Percentiles rank a stretch among this genome's conserved stretches.
phyloP scores from a whole-genome alignment of 1,284 basidiomycete species.

The Erythrobasidium hasegawianum region DNA sequence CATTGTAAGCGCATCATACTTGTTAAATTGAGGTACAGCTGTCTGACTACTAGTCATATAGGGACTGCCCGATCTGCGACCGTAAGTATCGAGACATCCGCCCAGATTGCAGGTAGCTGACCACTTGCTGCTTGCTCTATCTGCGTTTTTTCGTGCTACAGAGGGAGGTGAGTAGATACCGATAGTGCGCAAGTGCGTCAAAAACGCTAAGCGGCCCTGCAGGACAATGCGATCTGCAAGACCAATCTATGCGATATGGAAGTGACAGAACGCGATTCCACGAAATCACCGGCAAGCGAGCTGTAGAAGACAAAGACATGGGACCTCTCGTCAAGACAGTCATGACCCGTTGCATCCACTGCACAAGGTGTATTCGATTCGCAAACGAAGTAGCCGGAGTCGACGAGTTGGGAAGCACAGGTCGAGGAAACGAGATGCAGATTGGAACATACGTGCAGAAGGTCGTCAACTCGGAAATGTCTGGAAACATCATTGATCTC shows the following conservation, averaged over 20 bases:
- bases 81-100: constrained; percentile 45
- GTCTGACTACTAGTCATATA: background rate
- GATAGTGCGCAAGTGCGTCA: no score
- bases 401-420: constrained; percentile 93
- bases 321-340: constrained; percentile 98
- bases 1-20: no score
- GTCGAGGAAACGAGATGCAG: constrained; percentile 96
- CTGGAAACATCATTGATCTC: constrained; percentile 94
- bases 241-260: constrained; percentile 99
- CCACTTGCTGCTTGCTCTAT: no score
- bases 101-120: no score
- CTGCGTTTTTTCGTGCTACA: no score
- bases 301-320: constrained; percentile 96
- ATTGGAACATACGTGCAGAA: constrained; percentile 98
- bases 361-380: constrained; percentile 97
- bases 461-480: constrained; percentile 95
- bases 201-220: background rate
- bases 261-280: constrained; percentile 96
- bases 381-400: constrained; percentile 99
- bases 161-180: constrained; percentile 62
- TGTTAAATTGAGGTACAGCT: no score
- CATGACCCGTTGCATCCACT: constrained; percentile 99
- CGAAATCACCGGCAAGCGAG: constrained; percentile 95
- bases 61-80: constrained; percentile 92
- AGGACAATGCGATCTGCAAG: constrained; percentile 93